Evolutionary conservation across 331 rosid genomes (phyloP).

Genomic region (Quercus lobata): DNA sequence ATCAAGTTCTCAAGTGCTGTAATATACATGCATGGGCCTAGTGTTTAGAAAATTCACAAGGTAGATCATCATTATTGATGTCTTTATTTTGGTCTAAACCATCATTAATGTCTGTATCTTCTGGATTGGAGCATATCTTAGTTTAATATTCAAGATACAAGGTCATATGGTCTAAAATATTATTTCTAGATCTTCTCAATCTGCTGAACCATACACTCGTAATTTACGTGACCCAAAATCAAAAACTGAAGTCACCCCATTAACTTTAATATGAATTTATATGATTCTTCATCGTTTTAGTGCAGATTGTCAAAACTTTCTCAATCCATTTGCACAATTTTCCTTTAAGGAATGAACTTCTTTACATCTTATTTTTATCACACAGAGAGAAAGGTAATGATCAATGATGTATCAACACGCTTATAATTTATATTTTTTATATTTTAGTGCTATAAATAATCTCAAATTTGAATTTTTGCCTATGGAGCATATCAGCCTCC

Average conservation of each 20-base stretch:
- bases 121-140: not conserved
- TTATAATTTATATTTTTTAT: not conserved
- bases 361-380: not conserved
- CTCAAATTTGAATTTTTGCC: not conserved
- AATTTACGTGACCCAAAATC: slow-evolving; percentile 8
- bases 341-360: not conserved
- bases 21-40: not conserved
- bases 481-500: not conserved
- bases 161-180: not conserved
- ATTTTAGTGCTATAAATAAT: not conserved
- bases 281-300: slow-evolving; percentile 8
- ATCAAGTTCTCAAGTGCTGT: not conserved
- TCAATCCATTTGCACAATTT: not conserved
- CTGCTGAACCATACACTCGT: slow-evolving; percentile 2
- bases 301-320: slow-evolving; percentile 17
- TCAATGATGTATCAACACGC: not conserved
- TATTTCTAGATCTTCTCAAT: slow-evolving; percentile 15
- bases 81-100: slow-evolving; percentile 9
- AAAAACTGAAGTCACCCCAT: not conserved
- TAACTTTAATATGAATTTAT: not conserved
- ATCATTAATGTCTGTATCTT: not conserved
- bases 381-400: not conserved
- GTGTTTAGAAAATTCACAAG: not conserved
- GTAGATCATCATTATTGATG: slow-evolving; percentile 9
- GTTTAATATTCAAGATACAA: not conserved